Percentiles rank a stretch among this genome's conserved stretches.
These are phyloP conservation scores for Puya raimondii DNA, from an alignment of 176 grass and related monocot genomes.

Conservation along the genomic window DNA sequence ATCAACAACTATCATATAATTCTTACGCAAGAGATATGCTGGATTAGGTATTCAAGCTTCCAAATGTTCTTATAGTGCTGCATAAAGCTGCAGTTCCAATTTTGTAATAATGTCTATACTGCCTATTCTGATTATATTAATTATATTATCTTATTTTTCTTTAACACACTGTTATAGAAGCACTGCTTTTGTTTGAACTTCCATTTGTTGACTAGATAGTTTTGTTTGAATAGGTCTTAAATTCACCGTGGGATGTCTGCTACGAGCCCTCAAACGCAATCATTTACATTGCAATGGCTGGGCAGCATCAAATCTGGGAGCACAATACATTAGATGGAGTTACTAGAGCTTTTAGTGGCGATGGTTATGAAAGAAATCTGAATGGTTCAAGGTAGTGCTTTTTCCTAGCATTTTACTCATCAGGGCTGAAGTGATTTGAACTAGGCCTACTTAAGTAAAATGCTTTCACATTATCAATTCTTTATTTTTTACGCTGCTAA, in stretches of 20 bases:
- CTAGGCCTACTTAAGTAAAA: neutral
- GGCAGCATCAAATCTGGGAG: constrained; percentile 95
- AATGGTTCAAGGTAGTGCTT: constrained; percentile 72
- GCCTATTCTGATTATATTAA: neutral
- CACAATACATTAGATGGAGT: constrained; percentile 55
- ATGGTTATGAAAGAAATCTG: constrained; percentile 88
- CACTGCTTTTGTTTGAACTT: constrained; percentile 18
- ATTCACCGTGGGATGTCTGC: constrained; percentile 97
- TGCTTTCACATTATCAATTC: neutral
- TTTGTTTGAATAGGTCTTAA: constrained; percentile 52
- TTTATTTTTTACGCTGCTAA: neutral
- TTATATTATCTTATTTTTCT: neutral
- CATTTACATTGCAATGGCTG: constrained; percentile 91
- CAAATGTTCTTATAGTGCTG: neutral
- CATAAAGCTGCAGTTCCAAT: neutral
- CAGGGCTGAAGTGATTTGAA: neutral
- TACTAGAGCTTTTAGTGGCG: constrained; percentile 72
- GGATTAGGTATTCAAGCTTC: neutral
- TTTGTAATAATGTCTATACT: neutral
- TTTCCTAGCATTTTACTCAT: neutral
- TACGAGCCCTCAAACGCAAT: constrained; percentile 55
- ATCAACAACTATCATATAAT: neutral
- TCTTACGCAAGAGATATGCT: neutral
- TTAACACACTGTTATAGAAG: neutral
- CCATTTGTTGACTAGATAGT: constrained; percentile 34